Evolutionary conservation across 352 stramenopile genomes (phyloP).

Genomic region (Pythium aphanidermatum): DNA sequence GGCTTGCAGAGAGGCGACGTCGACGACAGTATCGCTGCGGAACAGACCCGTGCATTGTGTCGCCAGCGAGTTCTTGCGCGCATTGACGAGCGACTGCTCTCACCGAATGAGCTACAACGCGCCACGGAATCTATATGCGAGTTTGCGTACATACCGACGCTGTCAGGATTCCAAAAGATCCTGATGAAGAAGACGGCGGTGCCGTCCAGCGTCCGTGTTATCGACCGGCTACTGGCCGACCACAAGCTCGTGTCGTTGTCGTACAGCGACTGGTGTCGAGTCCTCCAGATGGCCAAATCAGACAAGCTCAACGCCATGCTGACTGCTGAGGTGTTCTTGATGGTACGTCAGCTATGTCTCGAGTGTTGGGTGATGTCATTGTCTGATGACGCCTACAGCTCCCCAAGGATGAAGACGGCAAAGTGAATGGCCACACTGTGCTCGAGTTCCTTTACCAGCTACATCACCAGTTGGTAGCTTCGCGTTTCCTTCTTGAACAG

Average conservation of each 20-base stretch:
- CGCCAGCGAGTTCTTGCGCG: constrained; percentile 11
- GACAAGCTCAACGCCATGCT: constrained; percentile 29
- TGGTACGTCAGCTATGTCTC: constrained; percentile 27
- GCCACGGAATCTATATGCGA: constrained; percentile 7
- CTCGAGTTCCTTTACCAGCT: constrained; percentile 43
- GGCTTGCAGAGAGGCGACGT: constrained; percentile 10
- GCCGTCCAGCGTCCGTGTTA: constrained; percentile 22
- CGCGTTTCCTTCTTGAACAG: constrained; percentile 2
- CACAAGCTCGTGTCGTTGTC: constrained; percentile 32
- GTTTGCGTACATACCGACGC: constrained; percentile 1
- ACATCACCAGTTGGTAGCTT: constrained; percentile 25
- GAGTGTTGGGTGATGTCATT: too few relatives aligned
- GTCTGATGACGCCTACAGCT: too few relatives aligned
- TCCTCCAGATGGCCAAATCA: neutral
- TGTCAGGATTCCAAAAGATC: constrained; percentile 21
- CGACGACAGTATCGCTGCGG: neutral
- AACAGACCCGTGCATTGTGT: constrained; percentile 2
- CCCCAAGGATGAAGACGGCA: constrained; percentile 23
- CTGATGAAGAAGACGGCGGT: constrained; percentile 19
- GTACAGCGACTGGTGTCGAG: constrained; percentile 30
- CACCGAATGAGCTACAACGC: neutral
- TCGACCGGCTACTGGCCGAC: constrained; percentile 32
- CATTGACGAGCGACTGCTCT: constrained; percentile 9
- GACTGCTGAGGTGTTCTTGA: constrained; percentile 29
- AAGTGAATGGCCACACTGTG: constrained; percentile 34